phyloP scores from a whole-genome alignment of 2,329 filamentous ascomycete genomes.

The Colletotrichum graminicola region DNA sequence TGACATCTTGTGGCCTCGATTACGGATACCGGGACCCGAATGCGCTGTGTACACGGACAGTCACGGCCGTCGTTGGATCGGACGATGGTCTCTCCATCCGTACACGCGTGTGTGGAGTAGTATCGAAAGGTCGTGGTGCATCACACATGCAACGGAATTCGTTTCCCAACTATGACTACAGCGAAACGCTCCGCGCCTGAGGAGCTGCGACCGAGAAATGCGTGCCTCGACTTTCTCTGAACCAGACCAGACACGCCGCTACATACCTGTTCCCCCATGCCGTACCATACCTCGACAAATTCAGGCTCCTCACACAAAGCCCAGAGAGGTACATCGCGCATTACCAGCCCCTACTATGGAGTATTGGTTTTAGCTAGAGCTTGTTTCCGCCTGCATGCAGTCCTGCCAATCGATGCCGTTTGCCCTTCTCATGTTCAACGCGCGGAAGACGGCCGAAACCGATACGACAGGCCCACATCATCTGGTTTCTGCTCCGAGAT shows the following conservation, averaged over 20 bases:
- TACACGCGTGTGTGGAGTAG: background rate
- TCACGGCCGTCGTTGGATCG: conserved; percentile 24
- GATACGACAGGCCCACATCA: conserved; percentile 6
- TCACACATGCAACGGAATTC: conserved; percentile 20
- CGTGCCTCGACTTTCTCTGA: conserved; percentile 9
- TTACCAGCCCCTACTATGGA: background rate
- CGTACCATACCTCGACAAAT: conserved; percentile 24
- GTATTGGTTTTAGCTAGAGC: background rate
- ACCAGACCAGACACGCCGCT: conserved; percentile 1
- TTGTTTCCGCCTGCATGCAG: conserved; percentile 6
- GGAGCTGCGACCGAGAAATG: conserved; percentile 24
- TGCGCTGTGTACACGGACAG: conserved; percentile 17
- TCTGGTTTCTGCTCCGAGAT: conserved; percentile 19
- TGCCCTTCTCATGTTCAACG: background rate
- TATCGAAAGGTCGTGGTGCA: conserved; percentile 1
- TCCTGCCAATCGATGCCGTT: conserved; percentile 21
- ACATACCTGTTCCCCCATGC: background rate
- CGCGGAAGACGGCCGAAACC: conserved; percentile 23
- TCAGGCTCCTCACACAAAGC: background rate
- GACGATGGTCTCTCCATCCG: conserved; percentile 17
- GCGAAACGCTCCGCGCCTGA: conserved; percentile 34
- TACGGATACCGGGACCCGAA: background rate
- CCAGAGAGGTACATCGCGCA: conserved; percentile 9
- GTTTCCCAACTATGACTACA: conserved; percentile 13
- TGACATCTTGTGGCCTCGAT: background rate